Conservation (phyloP, 305 asterid genomes). For the Solanum hybrid region DNA sequence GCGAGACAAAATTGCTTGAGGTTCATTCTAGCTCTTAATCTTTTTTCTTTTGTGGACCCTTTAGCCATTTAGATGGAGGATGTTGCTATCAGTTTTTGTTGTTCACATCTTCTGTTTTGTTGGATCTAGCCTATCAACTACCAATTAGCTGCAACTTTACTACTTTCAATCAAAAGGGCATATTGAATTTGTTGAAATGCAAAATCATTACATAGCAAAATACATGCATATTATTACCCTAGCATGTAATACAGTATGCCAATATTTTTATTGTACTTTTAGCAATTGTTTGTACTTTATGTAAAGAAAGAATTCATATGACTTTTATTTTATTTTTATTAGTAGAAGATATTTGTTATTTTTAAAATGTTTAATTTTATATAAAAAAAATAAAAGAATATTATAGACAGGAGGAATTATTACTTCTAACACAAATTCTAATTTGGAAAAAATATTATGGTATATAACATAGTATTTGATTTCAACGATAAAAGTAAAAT, state of each 20-base stretch:
- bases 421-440: neutral
- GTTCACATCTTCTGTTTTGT: neutral
- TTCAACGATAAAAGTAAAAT: too few species aligned
- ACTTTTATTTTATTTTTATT: neutral
- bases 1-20: slow-evolving; percentile 63
- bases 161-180: too few species aligned
- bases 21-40: slow-evolving; percentile 17
- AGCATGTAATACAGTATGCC: too few species aligned
- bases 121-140: neutral
- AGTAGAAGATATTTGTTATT: neutral
- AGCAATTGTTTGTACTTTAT: neutral
- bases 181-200: too few species aligned
- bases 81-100: neutral
- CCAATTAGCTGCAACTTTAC: neutral
- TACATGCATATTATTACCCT: too few species aligned
- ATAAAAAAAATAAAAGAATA: neutral
- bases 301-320: neutral
- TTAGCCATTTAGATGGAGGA: neutral
- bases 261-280: neutral
- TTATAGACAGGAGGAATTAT: neutral
- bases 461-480: too few species aligned
- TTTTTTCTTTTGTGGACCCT: neutral
- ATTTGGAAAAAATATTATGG: too few species aligned
- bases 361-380: too few species aligned
- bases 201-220: too few species aligned